Base-by-base conservation (phyloP, 176 grass and related monocot genomes). In the Microstegium vimineum region DNA sequence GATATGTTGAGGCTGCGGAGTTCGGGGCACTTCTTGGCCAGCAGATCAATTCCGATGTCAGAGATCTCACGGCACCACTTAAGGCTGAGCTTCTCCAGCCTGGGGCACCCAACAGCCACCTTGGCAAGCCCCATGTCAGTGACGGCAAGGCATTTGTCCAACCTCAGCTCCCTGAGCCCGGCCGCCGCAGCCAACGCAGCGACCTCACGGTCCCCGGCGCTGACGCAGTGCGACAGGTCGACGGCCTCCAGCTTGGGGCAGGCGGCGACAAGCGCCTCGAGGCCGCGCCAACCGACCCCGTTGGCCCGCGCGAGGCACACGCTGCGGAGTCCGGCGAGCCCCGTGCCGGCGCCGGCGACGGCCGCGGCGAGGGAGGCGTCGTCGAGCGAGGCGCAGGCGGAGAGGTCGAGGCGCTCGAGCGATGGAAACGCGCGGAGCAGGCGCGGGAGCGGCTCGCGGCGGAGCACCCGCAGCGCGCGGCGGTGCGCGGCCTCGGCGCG, bases 21-120 rank as follows among this genome's bases (percentile, higher is more conserved):
- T 6, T 99, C 83, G 0, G 32, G 93, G 85, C 96, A 99, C 68
- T 99, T 99, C 43, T 99, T 99, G 5, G 81, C 80, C 36, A 99
- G 96, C 61, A 99, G 90, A 78, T 99, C 93, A 59, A 99, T 83
- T 1, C 96, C 93, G 6, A 99, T 95, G 81, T 99, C 96, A 0
- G 93, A 95, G 89, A 95, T 95, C 85, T 99, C 93, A 41, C 75
- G 85, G 70, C 96, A 99, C 96, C 96, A 99, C 73, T 99, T 99
- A 62, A 99, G 75, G 18, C 90, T 79, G 13, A 99, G 93, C 85
- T 51, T 89, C 85, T 95, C 85, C 43, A 99, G 76, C 68, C 8
- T 84, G 38, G 90, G 83, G 88, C 96, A 95, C 1, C 89, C 96
- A 1, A 95, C 93, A 10, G 83, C 96, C 3, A 95, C 89, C 87